Conservation (phyloP, 495 filamentous ascomycete species). For the Choiromyces venosus region DNA sequence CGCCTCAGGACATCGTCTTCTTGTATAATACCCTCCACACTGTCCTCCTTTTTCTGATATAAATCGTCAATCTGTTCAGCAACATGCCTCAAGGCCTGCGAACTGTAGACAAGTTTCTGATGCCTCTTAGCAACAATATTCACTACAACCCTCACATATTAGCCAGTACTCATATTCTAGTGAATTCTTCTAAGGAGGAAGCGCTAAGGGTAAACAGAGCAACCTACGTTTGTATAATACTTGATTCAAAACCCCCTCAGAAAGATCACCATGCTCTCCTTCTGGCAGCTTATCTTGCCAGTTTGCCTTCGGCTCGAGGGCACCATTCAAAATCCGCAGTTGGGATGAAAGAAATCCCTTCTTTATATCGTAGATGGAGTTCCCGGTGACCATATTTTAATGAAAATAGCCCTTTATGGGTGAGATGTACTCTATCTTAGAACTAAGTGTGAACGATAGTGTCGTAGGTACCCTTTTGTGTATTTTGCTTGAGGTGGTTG, state of each 20-base stretch:
- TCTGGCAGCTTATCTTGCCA: constrained; percentile 52
- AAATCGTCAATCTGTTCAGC: constrained; percentile 74
- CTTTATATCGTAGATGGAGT: constrained; percentile 59
- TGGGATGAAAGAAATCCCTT: constrained; percentile 59
- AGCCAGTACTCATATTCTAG: constrained; percentile 37
- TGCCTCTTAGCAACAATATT: constrained; percentile 66
- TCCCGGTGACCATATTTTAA: constrained; percentile 46
- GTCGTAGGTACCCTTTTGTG: neutral
- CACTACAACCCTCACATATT: constrained; percentile 44
- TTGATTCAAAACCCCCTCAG: constrained; percentile 54
- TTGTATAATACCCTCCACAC: constrained; percentile 44
- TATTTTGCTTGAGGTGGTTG: neutral
- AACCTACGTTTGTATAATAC: constrained; percentile 51
- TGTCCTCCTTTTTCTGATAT: constrained; percentile 55
- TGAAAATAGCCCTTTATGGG: neutral
- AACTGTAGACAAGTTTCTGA: constrained; percentile 63
- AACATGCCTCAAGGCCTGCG: constrained; percentile 69
- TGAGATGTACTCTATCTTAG: constrained; percentile 8
- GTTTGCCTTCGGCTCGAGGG: constrained; percentile 52
- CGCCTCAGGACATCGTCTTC: constrained; percentile 44
- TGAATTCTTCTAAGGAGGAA: constrained; percentile 45
- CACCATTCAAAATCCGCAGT: constrained; percentile 56
- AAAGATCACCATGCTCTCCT: constrained; percentile 47
- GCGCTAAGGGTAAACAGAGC: neutral
- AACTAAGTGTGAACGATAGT: neutral